Evolutionary conservation across 108 stramenopile species (phyloP).

Genomic region (Cyclotella cryptica): DNA sequence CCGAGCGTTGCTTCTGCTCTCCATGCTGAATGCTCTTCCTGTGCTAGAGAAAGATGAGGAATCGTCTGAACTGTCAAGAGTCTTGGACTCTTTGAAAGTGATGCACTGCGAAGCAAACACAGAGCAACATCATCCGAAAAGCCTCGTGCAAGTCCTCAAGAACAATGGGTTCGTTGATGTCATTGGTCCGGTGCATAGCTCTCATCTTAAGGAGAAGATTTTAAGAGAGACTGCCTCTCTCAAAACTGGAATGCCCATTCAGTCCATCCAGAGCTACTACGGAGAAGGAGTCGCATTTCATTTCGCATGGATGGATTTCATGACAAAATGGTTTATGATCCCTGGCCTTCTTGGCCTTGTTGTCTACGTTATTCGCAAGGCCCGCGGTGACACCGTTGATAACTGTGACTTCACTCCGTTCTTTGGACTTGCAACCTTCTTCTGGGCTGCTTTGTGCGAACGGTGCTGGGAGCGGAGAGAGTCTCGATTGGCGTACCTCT

Average conservation of each 20-base stretch:
- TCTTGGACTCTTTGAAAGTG: conserved; percentile 28
- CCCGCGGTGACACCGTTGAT: conserved; percentile 68
- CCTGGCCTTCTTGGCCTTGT: conserved; percentile 59
- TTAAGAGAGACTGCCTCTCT: conserved; percentile 39
- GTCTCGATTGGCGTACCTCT: conserved; percentile 55
- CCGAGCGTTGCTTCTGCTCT: conserved; percentile 44
- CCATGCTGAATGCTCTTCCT: conserved; percentile 49
- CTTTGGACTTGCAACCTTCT: conserved; percentile 64
- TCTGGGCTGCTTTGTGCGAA: conserved; percentile 71
- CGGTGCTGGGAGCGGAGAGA: conserved; percentile 77
- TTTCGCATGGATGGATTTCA: conserved; percentile 78
- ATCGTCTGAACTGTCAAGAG: conserved; percentile 27
- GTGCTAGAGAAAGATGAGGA: conserved; percentile 34
- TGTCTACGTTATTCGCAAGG: conserved; percentile 41
- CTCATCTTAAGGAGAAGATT: conserved; percentile 40
- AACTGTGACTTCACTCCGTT: conserved; percentile 74
- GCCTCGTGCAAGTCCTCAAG: conserved; percentile 26
- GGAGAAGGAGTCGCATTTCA: conserved; percentile 73
- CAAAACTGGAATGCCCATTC: conserved; percentile 47
- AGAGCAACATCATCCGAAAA: conserved; percentile 5
- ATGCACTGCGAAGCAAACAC: conserved; percentile 1
- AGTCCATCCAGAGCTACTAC: conserved; percentile 65
- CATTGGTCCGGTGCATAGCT: conserved; percentile 55
- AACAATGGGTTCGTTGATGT: conserved; percentile 57
- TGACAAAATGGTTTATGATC: conserved; percentile 55